Base-by-base conservation (phyloP, 1,284 basidiomycete species). In the Gymnopus androsaceus region DNA sequence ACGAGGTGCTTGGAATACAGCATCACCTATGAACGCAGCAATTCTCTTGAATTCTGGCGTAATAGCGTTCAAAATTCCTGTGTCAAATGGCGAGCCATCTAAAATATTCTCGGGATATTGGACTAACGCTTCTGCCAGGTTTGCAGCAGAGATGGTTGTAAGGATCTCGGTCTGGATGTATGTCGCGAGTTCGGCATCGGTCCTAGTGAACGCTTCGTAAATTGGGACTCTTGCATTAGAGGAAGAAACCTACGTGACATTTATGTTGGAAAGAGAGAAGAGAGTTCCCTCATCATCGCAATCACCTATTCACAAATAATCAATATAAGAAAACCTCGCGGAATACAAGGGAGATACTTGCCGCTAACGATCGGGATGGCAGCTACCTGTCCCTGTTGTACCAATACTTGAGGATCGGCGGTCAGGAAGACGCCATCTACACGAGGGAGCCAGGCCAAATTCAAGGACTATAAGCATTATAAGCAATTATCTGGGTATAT, bases 211-310 rank as follows among this genome's bases (percentile, higher is more conserved):
- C 37, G 34, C 51, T 27, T 49, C 36, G n/a, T 36, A 25, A 33
- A n/a, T 1, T 45, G 31, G 46, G 31, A 7, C 3, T 21, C 19
- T 21, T 9, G 17, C 11, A 25, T 21, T 8, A 12, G 21, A 28
- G 28, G 8, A 36, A 27, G n/a, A 30, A 21, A 61, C 70, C 53
- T 62, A 75, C 73, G 76, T 78, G 60, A 80, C 59, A 50, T 80
- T 78, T 34, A 72, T 51, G 11, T 62, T 73, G 1, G 77, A 67
- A 6, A 82, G 59, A 0, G 78, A 71, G 61, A 83, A 82, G 0
- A 78, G 31, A 0, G 81, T 82, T n/a, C 81, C 81, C 64, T 83
- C 81, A 54, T 82, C 81, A 51, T 81, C 79, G 53, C 74, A 76
- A 54, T 79, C 72, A 25, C 75, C 75, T 70, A 41, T 28, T 40